phyloP scores from a whole-genome alignment of 1,284 basidiomycete genomes.

The Hemileia vastatrix region DNA sequence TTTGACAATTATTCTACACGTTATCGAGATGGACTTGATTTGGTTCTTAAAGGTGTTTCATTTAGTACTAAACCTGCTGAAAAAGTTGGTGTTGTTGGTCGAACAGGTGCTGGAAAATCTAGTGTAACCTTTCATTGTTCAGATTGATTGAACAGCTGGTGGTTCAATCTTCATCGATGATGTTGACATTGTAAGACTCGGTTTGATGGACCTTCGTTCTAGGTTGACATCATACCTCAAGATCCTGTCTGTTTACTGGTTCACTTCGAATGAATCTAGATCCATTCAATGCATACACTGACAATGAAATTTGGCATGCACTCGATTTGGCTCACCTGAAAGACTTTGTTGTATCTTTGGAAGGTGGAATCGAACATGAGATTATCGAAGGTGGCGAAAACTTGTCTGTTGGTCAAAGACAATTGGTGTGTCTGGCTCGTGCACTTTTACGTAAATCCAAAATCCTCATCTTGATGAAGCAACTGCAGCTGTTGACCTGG shows the following conservation, averaged over 20 bases:
- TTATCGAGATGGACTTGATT: conserved; percentile 30
- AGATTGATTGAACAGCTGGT: no score
- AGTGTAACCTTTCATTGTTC: conserved; percentile 53
- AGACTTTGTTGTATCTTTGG: neutral
- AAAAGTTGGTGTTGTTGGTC: conserved; percentile 35
- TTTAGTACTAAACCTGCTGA: conserved; percentile 31
- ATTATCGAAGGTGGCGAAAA: no score
- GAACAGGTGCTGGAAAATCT: conserved; percentile 60
- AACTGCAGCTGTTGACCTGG: conserved; percentile 46
- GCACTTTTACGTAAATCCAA: conserved; percentile 51
- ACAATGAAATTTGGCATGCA: conserved; percentile 34
- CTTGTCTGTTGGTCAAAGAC: no score
- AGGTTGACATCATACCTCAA: conserved; percentile 54
- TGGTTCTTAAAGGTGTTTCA: conserved; percentile 30
- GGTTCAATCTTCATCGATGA: conserved; percentile 3
- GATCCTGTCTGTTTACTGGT: conserved; percentile 56
- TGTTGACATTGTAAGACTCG: conserved; percentile 17
- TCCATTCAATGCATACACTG: conserved; percentile 58
- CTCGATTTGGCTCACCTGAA: conserved; percentile 36
- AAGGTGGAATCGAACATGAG: no score
- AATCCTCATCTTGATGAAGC: conserved; percentile 52
- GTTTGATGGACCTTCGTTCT: conserved; percentile 41
- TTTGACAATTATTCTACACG: conserved; percentile 30
- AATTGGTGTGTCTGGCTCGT: conserved; percentile 56
- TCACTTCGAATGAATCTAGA: conserved; percentile 61